Percentiles rank a stretch among this genome's conserved stretches.
These are phyloP conservation scores for Eucalyptus guilfoylei DNA, from an alignment of 345 rosid species.

Conservation along the genomic window DNA sequence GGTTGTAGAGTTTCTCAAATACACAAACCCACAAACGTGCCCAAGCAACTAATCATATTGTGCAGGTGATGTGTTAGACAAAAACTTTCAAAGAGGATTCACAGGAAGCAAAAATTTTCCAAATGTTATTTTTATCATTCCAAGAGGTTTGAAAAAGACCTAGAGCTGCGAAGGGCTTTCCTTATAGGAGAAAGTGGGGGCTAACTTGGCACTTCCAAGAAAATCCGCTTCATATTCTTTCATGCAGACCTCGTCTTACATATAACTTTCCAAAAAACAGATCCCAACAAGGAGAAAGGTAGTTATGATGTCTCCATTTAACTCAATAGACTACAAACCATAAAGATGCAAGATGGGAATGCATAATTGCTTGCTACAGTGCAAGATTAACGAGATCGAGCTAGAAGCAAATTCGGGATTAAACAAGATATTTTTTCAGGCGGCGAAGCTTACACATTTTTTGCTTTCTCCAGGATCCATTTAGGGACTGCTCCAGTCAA, in stretches of 20 bases:
- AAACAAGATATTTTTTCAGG: background rate
- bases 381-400: background rate
- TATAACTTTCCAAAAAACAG: background rate
- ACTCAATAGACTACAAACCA: no score
- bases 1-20: no score
- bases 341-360: no score
- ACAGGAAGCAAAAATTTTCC: no score
- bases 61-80: no score
- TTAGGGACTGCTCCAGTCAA: slow-evolving; percentile 16
- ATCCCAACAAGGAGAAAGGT: no score
- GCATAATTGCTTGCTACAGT: background rate
- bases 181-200: background rate
- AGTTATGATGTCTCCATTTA: no score
- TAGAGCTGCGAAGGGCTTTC: background rate
- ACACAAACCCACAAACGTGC: no score
- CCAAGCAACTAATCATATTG: no score
- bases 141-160: background rate
- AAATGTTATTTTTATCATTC: background rate
- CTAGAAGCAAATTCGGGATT: background rate
- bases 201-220: background rate
- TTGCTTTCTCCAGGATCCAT: slow-evolving; percentile 2
- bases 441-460: background rate
- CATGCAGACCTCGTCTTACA: background rate
- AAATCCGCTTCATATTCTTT: background rate
- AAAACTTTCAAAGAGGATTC: no score